phyloP scores from a whole-genome alignment of 805 yeast genomes.

The Candida koratica region DNA sequence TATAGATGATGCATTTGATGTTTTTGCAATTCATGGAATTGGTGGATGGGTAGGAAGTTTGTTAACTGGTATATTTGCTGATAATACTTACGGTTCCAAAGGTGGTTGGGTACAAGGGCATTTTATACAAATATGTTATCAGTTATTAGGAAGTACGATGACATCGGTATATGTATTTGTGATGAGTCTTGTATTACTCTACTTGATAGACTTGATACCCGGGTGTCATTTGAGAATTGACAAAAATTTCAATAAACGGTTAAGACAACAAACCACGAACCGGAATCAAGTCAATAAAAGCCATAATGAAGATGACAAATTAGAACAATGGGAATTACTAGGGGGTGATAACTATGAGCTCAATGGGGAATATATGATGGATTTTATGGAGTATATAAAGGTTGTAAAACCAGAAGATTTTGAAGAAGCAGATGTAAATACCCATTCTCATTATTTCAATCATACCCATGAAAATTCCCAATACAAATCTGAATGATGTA shows the following conservation, averaged over 20 bases:
- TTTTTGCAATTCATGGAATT: conserved; percentile 42
- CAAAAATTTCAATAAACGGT: conserved; percentile 32
- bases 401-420: conserved; percentile 35
- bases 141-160: conserved; percentile 34
- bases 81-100: conserved; percentile 23
- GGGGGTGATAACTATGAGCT: conserved; percentile 40
- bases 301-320: conserved; percentile 14
- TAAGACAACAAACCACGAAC: conserved; percentile 18
- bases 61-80: conserved; percentile 40
- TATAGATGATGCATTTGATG: conserved; percentile 42
- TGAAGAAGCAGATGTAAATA: neutral
- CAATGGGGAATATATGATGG: conserved; percentile 38
- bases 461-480: neutral
- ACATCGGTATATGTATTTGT: conserved; percentile 33
- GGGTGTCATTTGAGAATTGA: conserved; percentile 41
- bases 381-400: conserved; percentile 39
- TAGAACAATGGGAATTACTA: conserved; percentile 29
- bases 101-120: conserved; percentile 43
- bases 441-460: neutral
- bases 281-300: conserved; percentile 1
- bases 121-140: conserved; percentile 41
- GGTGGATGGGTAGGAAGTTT: conserved; percentile 40
- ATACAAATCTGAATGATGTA: neutral
- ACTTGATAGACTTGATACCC: conserved; percentile 36
- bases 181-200: conserved; percentile 28